Evolutionary conservation across 768 basidiomycete species (phyloP).

Genomic region (Naganishia friedmannii): DNA sequence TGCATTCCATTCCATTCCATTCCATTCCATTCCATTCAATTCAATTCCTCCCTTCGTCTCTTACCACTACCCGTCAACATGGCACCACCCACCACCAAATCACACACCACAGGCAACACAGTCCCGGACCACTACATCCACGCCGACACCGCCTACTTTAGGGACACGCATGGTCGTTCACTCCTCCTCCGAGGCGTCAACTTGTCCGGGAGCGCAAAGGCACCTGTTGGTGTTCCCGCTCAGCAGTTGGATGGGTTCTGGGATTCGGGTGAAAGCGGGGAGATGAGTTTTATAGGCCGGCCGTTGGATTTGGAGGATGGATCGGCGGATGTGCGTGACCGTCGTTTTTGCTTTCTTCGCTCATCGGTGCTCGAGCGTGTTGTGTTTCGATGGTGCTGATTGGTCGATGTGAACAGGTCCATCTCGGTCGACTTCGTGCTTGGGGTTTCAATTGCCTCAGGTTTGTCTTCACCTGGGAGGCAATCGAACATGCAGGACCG

Average conservation of each 20-base stretch:
- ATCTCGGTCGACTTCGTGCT: constrained; percentile 74
- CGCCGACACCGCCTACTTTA: constrained; percentile 45
- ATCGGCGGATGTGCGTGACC: constrained; percentile 46
- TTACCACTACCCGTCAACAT: neutral
- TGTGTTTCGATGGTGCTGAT: too few relatives aligned
- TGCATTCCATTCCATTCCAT: too few relatives aligned
- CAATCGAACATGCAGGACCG: constrained; percentile 91
- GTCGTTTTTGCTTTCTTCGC: too few relatives aligned
- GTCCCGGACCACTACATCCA: constrained; percentile 50
- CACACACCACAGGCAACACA: constrained; percentile 47
- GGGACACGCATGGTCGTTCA: constrained; percentile 53
- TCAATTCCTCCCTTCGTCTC: too few relatives aligned
- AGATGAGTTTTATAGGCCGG: constrained; percentile 64
- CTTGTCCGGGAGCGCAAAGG: constrained; percentile 82
- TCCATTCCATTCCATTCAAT: too few relatives aligned
- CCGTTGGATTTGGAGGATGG: constrained; percentile 77
- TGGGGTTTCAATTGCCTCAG: constrained; percentile 92
- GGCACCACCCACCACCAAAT: constrained; percentile 38
- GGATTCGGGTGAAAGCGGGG: constrained; percentile 68
- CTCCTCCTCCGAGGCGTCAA: constrained; percentile 91
- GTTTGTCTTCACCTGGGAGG: constrained; percentile 88
- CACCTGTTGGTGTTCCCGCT: constrained; percentile 68
- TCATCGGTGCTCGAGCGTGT: too few relatives aligned
- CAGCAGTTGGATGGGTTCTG: constrained; percentile 73
- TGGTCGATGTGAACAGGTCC: constrained; percentile 58